These are phyloP conservation scores for Ceratobasidium sp. DNA, from an alignment of 1,284 basidiomycete genomes.

Conservation along the genomic window DNA sequence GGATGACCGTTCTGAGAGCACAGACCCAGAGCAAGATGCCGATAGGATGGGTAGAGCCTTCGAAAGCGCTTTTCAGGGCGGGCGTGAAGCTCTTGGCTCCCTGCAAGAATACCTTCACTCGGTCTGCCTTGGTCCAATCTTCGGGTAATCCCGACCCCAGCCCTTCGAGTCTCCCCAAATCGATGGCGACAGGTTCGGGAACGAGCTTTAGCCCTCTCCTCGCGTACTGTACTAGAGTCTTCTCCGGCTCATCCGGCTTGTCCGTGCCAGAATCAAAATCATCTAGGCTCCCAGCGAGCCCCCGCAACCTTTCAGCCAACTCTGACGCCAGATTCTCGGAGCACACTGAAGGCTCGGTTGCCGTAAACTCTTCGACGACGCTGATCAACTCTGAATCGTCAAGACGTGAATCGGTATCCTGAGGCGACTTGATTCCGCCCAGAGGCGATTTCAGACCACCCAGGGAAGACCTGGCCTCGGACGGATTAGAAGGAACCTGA, in stretches of 20 bases:
- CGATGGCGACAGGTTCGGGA: constrained; percentile 47
- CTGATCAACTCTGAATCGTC: constrained; percentile 63
- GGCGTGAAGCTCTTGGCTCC: constrained; percentile 53
- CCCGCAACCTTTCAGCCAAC: constrained; percentile 22
- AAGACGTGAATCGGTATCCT: constrained; percentile 11
- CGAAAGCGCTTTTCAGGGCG: constrained; percentile 51
- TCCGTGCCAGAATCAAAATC: neutral
- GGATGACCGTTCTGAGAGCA: constrained; percentile 66
- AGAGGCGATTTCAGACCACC: constrained; percentile 52
- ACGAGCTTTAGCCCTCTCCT: constrained; percentile 44
- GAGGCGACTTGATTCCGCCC: constrained; percentile 50
- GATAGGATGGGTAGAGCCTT: constrained; percentile 42
- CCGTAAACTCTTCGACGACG: constrained; percentile 53
- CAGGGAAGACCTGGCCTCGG: constrained; percentile 48
- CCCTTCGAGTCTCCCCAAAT: constrained; percentile 41
- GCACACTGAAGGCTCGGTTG: constrained; percentile 43
- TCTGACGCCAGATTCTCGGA: constrained; percentile 37
- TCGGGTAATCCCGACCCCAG: constrained; percentile 47
- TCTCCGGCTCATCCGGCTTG: neutral
- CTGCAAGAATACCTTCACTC: constrained; percentile 37
- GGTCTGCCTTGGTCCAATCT: constrained; percentile 40
- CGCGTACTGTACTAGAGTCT: constrained; percentile 43
- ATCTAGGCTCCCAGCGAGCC: constrained; percentile 14
- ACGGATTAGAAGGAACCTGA: constrained; percentile 22
- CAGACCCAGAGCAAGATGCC: constrained; percentile 60